Evolutionary conservation across 495 filamentous ascomycete species (phyloP), one percentile per base, ranked within the genome.

Genomic region (Aspergillus affinis): DNA sequence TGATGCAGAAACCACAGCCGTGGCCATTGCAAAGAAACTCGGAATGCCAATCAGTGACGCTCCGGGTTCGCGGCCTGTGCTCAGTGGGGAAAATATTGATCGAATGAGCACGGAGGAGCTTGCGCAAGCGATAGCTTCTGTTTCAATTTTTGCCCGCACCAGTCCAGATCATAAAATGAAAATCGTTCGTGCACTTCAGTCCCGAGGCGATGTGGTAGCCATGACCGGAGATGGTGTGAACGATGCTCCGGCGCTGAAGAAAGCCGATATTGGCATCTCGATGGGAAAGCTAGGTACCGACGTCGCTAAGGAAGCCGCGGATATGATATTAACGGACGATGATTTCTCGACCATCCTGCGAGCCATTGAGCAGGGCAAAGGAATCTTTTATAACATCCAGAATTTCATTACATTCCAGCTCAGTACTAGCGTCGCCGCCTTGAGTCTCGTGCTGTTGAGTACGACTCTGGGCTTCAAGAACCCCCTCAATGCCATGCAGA

Each of bases 211-310:
- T 73, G 92, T 98, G 29, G 95, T 98, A 48, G 94, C 94, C 55
- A 98, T 98, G 94, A 98, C 94, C 6, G 94, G 94, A 8, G 94
- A 98, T 65, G 94, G 94, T 56, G 94, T 98, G 51, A 98, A 98
- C 65, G 94, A 98, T 76, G 94, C 94, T 20, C 94, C 94, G 3
- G 94, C 94, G 4, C 78, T 98, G 55, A 98, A 98, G 74, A 95
- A 93, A 75, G 94, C 94, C 4, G 94, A 98, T 66, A 98, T 98
- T 73, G 94, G 94, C 30, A 93, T 98, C 59, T 90, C 93, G 13
- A 98, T 98, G 94, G 94, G 94, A 60, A 83, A 86, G 65, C 86
- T 96, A 32, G 94, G 94, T 49, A 98, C 94, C 2, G 94, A 98
- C 67, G 94, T 98, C 41, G 94, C 94, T 60, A 98, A 98, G 80